phyloP scores from a whole-genome alignment of 2,329 filamentous ascomycete species.

The Pseudocercospora musae region DNA sequence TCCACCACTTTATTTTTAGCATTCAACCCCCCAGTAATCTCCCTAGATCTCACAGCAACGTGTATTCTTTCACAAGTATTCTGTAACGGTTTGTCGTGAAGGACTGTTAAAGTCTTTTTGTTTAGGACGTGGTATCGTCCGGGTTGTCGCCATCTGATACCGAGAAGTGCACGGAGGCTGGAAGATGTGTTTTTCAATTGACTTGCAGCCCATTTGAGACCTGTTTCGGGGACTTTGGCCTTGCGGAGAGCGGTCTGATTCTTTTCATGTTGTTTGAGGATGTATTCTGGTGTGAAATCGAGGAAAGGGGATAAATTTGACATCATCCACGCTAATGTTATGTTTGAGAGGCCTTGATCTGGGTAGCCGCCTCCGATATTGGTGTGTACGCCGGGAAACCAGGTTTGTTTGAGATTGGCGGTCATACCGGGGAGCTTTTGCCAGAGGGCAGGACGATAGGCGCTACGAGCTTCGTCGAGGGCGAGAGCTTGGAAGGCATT shows the following conservation, averaged over 20 bases:
- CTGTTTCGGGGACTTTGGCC: slow-evolving; percentile 8
- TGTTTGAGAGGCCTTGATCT: slow-evolving; percentile 34
- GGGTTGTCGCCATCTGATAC: slow-evolving; percentile 7
- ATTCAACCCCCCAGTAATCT: slow-evolving; percentile 12
- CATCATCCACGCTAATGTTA: slow-evolving; percentile 44
- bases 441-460: slow-evolving; percentile 54
- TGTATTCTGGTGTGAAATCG: slow-evolving; percentile 33
- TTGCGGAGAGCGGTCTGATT: slow-evolving; percentile 7
- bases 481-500: slow-evolving; percentile 57
- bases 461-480: slow-evolving; percentile 51
- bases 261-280: slow-evolving; percentile 19
- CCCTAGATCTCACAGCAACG: slow-evolving; percentile 10
- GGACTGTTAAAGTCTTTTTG: slow-evolving; percentile 12
- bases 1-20: slow-evolving; percentile 5
- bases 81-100: slow-evolving; percentile 7
- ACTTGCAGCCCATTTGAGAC: slow-evolving; percentile 12
- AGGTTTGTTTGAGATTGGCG: slow-evolving; percentile 47
- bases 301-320: slow-evolving; percentile 29
- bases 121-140: slow-evolving; percentile 16
- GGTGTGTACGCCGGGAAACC: slow-evolving; percentile 55
- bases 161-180: slow-evolving; percentile 10
- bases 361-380: slow-evolving; percentile 50
- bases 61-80: slow-evolving; percentile 18
- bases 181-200: slow-evolving; percentile 12
- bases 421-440: slow-evolving; percentile 20